phyloP scores from a whole-genome alignment of 257 asterid genomes.

The Solanum okadae region DNA sequence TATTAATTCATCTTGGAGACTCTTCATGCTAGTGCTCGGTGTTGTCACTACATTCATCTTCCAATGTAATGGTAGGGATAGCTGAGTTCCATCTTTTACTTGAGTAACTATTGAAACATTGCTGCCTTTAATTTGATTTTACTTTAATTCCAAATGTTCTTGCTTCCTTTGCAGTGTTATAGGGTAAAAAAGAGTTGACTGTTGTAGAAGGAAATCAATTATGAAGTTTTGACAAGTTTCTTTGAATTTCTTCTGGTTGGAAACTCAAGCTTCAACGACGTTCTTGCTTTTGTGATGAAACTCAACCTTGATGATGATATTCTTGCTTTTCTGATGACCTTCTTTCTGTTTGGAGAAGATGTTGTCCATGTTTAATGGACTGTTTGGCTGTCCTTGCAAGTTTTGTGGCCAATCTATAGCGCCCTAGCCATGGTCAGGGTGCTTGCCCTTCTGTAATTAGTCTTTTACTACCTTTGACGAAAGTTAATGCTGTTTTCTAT shows the following conservation, averaged over 20 bases:
- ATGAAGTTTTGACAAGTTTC: slow-evolving; percentile 44
- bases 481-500: background rate
- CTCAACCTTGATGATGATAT: background rate
- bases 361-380: slow-evolving; percentile 38
- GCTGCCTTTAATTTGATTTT: background rate
- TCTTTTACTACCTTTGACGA: background rate
- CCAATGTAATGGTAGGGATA: slow-evolving; percentile 52
- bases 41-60: slow-evolving; percentile 48
- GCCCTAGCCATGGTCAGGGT: slow-evolving; percentile 25
- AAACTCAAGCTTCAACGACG: slow-evolving; percentile 29
- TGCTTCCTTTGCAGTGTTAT: slow-evolving; percentile 40
- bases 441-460: background rate
- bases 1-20: slow-evolving; percentile 35
- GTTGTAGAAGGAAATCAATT: slow-evolving; percentile 23
- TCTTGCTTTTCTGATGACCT: background rate
- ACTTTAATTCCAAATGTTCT: background rate
- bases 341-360: slow-evolving; percentile 18
- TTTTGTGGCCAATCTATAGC: slow-evolving; percentile 38
- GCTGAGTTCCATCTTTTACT: background rate
- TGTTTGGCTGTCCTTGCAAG: slow-evolving; percentile 39
- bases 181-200: slow-evolving; percentile 44
- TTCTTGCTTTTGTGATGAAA: slow-evolving; percentile 32
- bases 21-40: slow-evolving; percentile 61
- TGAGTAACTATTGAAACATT: background rate
- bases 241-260: slow-evolving; percentile 58